Evolutionary conservation across 345 rosid genomes (phyloP), one percentile per base, ranked within the genome.

Genomic region (Eucalyptus sp.): DNA sequence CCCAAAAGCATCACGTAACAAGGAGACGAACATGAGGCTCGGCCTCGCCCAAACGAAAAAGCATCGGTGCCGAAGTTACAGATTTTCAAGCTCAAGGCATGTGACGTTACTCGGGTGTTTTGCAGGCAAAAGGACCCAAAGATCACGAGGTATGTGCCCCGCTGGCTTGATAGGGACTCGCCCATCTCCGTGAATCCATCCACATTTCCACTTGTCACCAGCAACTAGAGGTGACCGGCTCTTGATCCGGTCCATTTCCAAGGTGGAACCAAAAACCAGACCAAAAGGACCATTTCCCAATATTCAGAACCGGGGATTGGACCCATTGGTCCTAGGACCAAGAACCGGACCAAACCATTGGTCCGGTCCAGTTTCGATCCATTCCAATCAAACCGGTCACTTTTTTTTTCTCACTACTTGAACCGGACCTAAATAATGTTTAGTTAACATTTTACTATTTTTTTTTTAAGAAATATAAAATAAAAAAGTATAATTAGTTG

Each of bases 191-290:
- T 37, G 25, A 20, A 41, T 10, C 83, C 83, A 37, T 76, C 48
- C 7, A 20, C 48, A 37, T 76, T 37, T 76, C 48, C 46, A 41
- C 46, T 44, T 37, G 27, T 76, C 43, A 18, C 20, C 5, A 0
- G 27, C 2, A 6, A 37, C 48, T 1, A 52, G 24, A 52, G 58
- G 25, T 52, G 0, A 18, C 25, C 25, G 0, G 10, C 25, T 52
- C 10, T 2, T 52, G 1, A 0, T 52, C 58, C 24, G 2, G 2
- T 52, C 58, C 24, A 52, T 4, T 8, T 7, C 58, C 58, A 52
- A 52, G 25, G 25, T 52, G 10, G 5, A 52, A 52, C 0, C 1
- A 0, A 0, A 52, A 18, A 18, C 5, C 0, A 0, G 2, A 52
- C 10, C 1, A 0, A 52, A 2, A 52, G 5, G 58, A 52, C 2